Evolutionary conservation across 2,329 filamentous ascomycete genomes (phyloP), one percentile per base, ranked within the genome.

Genomic region (Clarireedia paspali): DNA sequence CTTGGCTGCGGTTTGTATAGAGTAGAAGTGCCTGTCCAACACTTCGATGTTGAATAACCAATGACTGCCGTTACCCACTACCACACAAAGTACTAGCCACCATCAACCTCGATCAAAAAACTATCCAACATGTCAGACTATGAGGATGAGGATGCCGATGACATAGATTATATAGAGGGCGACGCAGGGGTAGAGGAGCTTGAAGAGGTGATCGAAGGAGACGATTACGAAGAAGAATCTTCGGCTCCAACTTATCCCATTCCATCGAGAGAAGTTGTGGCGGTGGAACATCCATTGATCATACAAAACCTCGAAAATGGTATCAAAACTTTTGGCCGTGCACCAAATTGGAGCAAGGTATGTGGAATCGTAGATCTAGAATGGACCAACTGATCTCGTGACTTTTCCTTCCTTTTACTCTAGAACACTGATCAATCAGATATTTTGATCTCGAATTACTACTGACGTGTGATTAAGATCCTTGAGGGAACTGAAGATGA

Each of bases 231-330:
- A 49, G 45, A 55, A 34, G 52, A 54, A 7, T 17, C 27, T 42
- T 55, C 52, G n/a, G 67, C 67, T 42, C 76, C 78, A 0, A 75
- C 74, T 66, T 79, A 79, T 64, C 58, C 66, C 7, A 73, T 87
- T 40, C 79, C 81, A 2, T 63, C 70, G 39, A 73, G 75, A 59
- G 72, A 75, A 51, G 72, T 87, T 48, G 75, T 85, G 53, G 78
- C 77, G 59, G 75, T 88, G 47, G 85, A 88, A 66, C 84, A 88
- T 70, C 85, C 85, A 52, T 83, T 81, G 66, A 77, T 87, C 53
- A 72, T 88, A 64, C 79, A 77, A 66, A 82, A 87, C 68, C 68
- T 85, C 56, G 80, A 85, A 65, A 83, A 79, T 66, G 84, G 77
- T 57, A 74, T 88, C 62, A 74, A 77, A 46, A 85, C 84, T 40